phyloP scores from a whole-genome alignment of 768 basidiomycete genomes.

The Auriscalpium microsporum region DNA sequence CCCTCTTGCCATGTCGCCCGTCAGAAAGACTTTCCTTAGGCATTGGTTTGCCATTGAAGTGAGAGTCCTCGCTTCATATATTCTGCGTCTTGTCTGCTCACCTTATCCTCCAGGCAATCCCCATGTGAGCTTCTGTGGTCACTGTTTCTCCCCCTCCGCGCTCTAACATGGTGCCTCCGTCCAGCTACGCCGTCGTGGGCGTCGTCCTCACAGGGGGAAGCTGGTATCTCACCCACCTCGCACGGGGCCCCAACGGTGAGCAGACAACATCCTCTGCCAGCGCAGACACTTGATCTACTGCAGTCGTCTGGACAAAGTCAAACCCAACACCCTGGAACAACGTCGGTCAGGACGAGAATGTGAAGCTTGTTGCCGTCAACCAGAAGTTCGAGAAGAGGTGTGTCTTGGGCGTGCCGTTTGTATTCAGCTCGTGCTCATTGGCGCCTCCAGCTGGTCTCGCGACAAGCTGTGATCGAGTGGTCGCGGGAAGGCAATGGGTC shows the following conservation, averaged over 20 bases:
- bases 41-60: slow-evolving; percentile 17
- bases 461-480: slow-evolving; percentile 47
- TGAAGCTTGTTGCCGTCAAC: slow-evolving; percentile 60
- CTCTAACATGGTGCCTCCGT: neutral
- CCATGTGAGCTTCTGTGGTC: slow-evolving; percentile 8
- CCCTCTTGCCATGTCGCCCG: neutral
- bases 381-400: slow-evolving; percentile 72
- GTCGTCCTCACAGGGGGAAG: slow-evolving; percentile 31
- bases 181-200: slow-evolving; percentile 43
- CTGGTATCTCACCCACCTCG: slow-evolving; percentile 38
- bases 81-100: neutral
- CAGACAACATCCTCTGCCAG: slow-evolving; percentile 3
- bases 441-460: slow-evolving; percentile 55
- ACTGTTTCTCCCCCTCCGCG: neutral
- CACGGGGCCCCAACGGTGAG: slow-evolving; percentile 34
- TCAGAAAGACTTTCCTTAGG: slow-evolving; percentile 11
- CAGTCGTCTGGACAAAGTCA: slow-evolving; percentile 52
- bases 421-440: slow-evolving; percentile 8
- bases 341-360: slow-evolving; percentile 66
- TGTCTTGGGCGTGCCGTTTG: slow-evolving; percentile 15
- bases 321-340: slow-evolving; percentile 91
- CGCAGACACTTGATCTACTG: neutral
- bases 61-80: neutral
- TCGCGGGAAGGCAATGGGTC: neutral
- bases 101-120: slow-evolving; percentile 10